A percentile compares a stretch with the other conserved stretches of the same genome.
Conservation (phyloP, 2,329 filamentous ascomycete species). For the Calonectria crousiana region DNA sequence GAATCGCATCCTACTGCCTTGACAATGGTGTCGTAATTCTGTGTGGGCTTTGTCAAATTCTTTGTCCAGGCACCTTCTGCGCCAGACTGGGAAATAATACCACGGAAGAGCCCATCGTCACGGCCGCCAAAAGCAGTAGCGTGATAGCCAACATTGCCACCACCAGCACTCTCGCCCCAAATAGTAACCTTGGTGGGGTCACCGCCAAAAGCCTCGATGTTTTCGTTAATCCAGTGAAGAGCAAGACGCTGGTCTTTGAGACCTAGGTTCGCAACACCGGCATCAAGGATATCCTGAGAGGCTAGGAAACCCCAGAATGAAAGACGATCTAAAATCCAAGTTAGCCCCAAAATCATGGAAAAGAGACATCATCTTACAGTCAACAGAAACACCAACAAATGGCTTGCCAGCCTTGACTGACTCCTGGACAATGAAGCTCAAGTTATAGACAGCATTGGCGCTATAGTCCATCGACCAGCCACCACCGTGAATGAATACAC, state of each 20-base stretch:
- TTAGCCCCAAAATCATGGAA: background rate
- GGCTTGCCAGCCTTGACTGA: slow-evolving; percentile 42
- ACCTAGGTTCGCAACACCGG: slow-evolving; percentile 57
- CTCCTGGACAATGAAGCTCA: slow-evolving; percentile 67
- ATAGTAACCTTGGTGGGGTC: slow-evolving; percentile 60
- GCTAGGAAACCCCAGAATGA: slow-evolving; percentile 60
- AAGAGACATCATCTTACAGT: slow-evolving; percentile 10
- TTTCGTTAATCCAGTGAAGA: slow-evolving; percentile 63
- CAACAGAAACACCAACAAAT: slow-evolving; percentile 35
- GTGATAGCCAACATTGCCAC: slow-evolving; percentile 61
- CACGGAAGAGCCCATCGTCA: slow-evolving; percentile 66
- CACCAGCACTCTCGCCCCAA: slow-evolving; percentile 60
- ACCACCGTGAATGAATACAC: slow-evolving; percentile 51
- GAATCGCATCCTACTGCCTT: slow-evolving; percentile 39
- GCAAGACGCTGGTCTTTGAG: slow-evolving; percentile 63
- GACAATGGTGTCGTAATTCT: slow-evolving; percentile 32
- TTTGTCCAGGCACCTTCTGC: slow-evolving; percentile 44
- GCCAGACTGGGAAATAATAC: slow-evolving; percentile 64
- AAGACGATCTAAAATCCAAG: slow-evolving; percentile 26
- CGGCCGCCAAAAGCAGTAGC: slow-evolving; percentile 53
- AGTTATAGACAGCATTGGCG: slow-evolving; percentile 67
- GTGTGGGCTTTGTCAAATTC: slow-evolving; percentile 18
- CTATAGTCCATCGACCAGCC: slow-evolving; percentile 56
- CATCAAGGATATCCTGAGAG: slow-evolving; percentile 53
- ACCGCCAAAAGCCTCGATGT: slow-evolving; percentile 58